Base-by-base conservation (phyloP, 2,329 filamentous ascomycete species). In the Waltergamsia citrina region DNA sequence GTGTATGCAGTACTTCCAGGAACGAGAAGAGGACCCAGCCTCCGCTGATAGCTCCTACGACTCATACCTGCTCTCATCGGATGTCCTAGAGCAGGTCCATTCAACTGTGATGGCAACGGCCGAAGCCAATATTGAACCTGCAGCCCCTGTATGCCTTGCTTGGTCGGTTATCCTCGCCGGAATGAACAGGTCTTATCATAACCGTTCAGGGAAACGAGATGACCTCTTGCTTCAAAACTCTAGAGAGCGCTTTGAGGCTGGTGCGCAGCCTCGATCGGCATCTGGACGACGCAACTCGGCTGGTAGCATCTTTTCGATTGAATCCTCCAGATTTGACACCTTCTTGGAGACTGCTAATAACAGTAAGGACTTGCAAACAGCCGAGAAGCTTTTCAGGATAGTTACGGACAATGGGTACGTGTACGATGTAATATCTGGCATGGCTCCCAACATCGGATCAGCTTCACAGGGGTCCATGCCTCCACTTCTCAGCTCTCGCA, bases 91-190 rank as follows among this genome's bases (percentile, higher is more conserved):
- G 32, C 71, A 78, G 35, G 71, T 94, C 11, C 85, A 90, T 44
- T 71, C 72, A 34, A 71, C 81, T n/a, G 67, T 94, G 22, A 58
- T 80, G 17, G 62, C 66, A 36, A 74, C 78, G 7, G 70, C 75
- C 10, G 66, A 66, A 19, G 51, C 59, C 15, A 69, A 69, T 12
- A 65, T 74, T n/a, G 62, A 67, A 24, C 74, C 74, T 23, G 82
- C 83, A 15, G 77, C 74, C 36, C 85, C 85, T 2, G 76, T 84
- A 14, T 71, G 85, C 15, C 83, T 93, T 43, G 75, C 83, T 4
- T 96, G 88, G 88, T 77, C 80, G 4, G 64, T 90, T 31, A 72
- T 94, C 18, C 65, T 88, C 8, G 74, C 82, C 47, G 69, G 72
- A 18, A 75, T 92, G 60, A 74, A 76, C 43, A 60, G 74, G 27